These are phyloP conservation scores for Penicillium crystallinum DNA, from an alignment of 495 filamentous ascomycete genomes.

Conservation along the genomic window DNA sequence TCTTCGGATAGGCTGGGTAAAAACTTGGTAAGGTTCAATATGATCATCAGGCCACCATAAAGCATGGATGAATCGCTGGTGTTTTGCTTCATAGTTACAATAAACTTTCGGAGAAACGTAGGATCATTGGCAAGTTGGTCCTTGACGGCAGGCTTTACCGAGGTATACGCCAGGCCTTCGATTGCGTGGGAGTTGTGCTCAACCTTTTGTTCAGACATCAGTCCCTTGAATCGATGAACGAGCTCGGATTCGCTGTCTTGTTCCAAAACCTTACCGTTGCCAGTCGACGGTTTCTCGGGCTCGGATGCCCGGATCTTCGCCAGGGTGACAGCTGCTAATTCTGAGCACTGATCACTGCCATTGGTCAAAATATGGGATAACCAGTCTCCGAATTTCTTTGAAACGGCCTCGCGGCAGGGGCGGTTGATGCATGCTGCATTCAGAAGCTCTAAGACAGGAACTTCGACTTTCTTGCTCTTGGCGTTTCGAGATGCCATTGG, in stretches of 20 bases:
- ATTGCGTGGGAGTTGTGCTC: constrained; percentile 61
- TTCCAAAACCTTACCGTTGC: constrained; percentile 38
- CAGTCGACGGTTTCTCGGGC: constrained; percentile 30
- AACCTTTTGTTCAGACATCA: constrained; percentile 60
- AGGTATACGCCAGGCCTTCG: constrained; percentile 90
- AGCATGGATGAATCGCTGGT: constrained; percentile 61
- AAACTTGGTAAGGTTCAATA: constrained; percentile 78
- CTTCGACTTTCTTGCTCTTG: constrained; percentile 74
- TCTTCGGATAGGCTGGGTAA: constrained; percentile 78
- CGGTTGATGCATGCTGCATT: constrained; percentile 84
- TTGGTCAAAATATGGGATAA: constrained; percentile 71
- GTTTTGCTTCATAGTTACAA: constrained; percentile 57
- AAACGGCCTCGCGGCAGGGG: constrained; percentile 70
- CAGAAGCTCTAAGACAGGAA: constrained; percentile 77
- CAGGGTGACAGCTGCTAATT: constrained; percentile 79
- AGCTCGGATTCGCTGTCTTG: constrained; percentile 59
- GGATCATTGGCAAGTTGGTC: constrained; percentile 66
- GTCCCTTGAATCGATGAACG: constrained; percentile 68
- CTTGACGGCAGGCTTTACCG: constrained; percentile 75
- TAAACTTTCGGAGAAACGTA: constrained; percentile 58
- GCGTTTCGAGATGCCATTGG: constrained; percentile 66
- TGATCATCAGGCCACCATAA: constrained; percentile 79
- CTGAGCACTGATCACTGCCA: constrained; percentile 56
- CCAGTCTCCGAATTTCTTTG: constrained; percentile 76
- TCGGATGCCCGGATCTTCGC: constrained; percentile 62